Base-by-base conservation (phyloP, 2,329 filamentous ascomycete species). In the Salinomyces thailandicus region DNA sequence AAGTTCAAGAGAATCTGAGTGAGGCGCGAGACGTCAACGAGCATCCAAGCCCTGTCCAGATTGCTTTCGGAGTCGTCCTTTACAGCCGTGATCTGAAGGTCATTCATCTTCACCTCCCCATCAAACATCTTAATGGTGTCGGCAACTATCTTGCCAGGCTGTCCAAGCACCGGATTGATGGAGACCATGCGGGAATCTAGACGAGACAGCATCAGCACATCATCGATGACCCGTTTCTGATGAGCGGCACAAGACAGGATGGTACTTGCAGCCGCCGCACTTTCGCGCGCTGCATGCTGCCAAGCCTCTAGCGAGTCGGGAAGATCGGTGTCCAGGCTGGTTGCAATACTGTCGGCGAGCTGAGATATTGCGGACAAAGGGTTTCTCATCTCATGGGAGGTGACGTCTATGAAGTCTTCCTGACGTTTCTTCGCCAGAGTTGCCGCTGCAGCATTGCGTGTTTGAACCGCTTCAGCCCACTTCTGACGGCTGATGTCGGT, bases 191-290 rank as follows among this genome's bases (percentile, higher is more conserved):
- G 42, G 1, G 52, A 52, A 18, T 57, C 53, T 5, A 57, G 45
- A n/a, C 53, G 65, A 2, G 58, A 62, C 8, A 68, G 47, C 2
- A 62, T 67, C 16, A 69, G 46, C 0, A 68, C 60, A 39, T 68
- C 65, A 39, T 69, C 64, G 3, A 68, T 64, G 26, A 41, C 26
- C 17, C 37, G 37, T 18, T 39, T 36, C 22, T 34, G 37, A 22
- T 40, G 41, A 13, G 26, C 42, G 2, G 52, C 50, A 20, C 53
- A 57, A 7, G 50, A 44, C 5, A 54, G 39, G n/a, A 58, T 55
- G 3, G 51, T 58, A 29, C 49, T 48, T 2, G 51, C 53, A 4
- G 51, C 44, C 8, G 48, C 50, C 5, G 47, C 39, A 18, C 41
- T 49, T 4, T 42, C 37, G 20, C 48, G 22, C 6, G 41, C 33